These are phyloP conservation scores for Entophlyctis luteolus DNA, from an alignment of 192 early-diverging fungal genomes.

Conservation along the genomic window DNA sequence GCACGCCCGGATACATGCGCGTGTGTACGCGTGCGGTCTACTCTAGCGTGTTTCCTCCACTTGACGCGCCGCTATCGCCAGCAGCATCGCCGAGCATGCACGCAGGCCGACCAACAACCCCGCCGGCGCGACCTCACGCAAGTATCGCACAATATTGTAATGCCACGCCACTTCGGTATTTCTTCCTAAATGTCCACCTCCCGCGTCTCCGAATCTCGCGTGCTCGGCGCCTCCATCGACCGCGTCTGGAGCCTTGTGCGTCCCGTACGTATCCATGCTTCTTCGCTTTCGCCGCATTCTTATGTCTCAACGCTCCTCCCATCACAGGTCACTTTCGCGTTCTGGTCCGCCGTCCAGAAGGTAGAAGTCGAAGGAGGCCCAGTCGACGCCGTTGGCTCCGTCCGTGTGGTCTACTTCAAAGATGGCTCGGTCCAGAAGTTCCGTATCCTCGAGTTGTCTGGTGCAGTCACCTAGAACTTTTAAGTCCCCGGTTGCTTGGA, in stretches of 20 bases:
- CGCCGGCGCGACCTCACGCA: no score
- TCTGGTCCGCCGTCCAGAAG: slow-evolving; percentile 30
- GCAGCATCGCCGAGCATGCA: no score
- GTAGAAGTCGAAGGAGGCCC: slow-evolving; percentile 21
- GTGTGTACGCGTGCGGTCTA: no score
- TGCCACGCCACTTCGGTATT: no score
- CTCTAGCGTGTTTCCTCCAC: no score
- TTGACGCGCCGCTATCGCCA: no score
- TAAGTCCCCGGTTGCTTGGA: no score
- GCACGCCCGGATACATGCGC: no score
- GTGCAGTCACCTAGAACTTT: no score
- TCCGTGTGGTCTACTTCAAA: slow-evolving; percentile 42
- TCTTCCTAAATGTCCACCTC: slow-evolving; percentile 32
- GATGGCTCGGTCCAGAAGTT: slow-evolving; percentile 45
- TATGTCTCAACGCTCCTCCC: neutral
- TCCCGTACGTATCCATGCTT: neutral
- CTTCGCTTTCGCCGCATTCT: neutral
- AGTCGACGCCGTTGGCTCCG: slow-evolving; percentile 34
- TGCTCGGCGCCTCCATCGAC: slow-evolving; percentile 20
- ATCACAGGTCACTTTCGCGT: slow-evolving; percentile 29
- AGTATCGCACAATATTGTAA: no score
- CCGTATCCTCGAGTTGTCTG: slow-evolving; percentile 35
- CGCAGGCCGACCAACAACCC: no score
- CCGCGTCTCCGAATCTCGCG: slow-evolving; percentile 28
- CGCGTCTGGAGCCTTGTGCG: slow-evolving; percentile 31